phyloP scores from a whole-genome alignment of 352 stramenopile species.

The Globisporangium recalcitrans region DNA sequence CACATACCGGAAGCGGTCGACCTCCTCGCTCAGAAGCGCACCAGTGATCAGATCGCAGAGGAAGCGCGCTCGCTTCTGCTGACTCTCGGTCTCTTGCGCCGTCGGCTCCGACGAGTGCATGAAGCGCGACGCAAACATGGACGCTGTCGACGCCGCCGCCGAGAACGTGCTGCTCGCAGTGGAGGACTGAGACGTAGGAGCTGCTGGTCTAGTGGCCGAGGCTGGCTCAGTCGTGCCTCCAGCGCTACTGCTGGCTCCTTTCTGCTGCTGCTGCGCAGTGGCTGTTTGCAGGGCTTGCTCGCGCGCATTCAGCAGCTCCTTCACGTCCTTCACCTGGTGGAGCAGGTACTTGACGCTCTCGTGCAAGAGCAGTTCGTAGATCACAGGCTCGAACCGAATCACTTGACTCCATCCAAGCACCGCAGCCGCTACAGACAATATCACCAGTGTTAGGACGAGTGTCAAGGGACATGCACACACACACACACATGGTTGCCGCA shows the following conservation, averaged over 20 bases:
- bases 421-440: conserved; percentile 35
- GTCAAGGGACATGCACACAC: not conserved
- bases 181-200: conserved; percentile 15
- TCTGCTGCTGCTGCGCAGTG: not conserved
- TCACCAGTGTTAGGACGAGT: too few species aligned
- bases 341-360: conserved; percentile 64
- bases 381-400: conserved; percentile 41
- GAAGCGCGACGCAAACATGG: conserved; percentile 37
- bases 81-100: conserved; percentile 29
- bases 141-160: conserved; percentile 21
- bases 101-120: conserved; percentile 27
- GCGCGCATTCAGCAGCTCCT: conserved; percentile 48
- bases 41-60: conserved; percentile 42
- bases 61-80: conserved; percentile 36
- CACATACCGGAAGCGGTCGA: conserved; percentile 44
- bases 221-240: not conserved
- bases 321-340: conserved; percentile 49
- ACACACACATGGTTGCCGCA: too few species aligned
- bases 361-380: conserved; percentile 63
- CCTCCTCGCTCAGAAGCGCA: conserved; percentile 59
- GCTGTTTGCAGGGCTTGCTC: conserved; percentile 27
- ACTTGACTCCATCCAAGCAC: conserved; percentile 46
- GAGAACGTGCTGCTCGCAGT: conserved; percentile 26
- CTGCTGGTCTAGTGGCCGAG: conserved; percentile 8
- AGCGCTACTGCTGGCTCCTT: not conserved